Base-by-base conservation (phyloP, 2,329 filamentous ascomycete species). In the Xylaria arbuscula region DNA sequence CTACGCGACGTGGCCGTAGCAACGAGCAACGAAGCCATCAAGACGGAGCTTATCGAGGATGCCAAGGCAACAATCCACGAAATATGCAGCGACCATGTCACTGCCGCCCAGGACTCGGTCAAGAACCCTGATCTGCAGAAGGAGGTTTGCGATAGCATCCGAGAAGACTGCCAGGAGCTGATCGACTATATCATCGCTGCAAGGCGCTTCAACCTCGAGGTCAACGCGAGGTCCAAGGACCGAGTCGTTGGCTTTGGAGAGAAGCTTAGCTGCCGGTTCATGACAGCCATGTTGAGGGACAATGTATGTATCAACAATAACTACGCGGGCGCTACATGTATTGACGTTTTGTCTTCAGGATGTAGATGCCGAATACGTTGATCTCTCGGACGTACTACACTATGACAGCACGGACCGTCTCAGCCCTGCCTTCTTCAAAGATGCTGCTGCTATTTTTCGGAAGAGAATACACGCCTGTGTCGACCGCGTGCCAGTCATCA, bases 181-280 rank as follows among this genome's bases (percentile, higher is more conserved):
- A 84, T 91, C 72, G 94, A 93, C 81, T 96, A 90, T 75, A 85
- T 90, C 66, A 81, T 85, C 38, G 89, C 88, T 1, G 87, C 88
- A 10, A 88, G 88, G 78, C 84, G 88, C 71, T 91, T 90, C 80
- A 88, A 90, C 76, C 83, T 91, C 50, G 92, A 94, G 79, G 92
- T 94, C 76, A 93, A 93, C 78, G 88, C 91, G 6, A 87, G 91
- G 75, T 91, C 90, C 67, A 93, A 94, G 79, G 93, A 96, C 77
- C 92, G 95, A 74, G 93, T 99, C 70, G 91, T 98, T 69, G 97
- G 94, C 79, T 94, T 96, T 74, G 96, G 96, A 63, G 96, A 99
- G 86, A 98, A 97, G 83, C 84, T 99, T 73, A 97, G 93, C 81
- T 98, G 95, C 80, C 88, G 91, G 38, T 96, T 96, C 80, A 94